Percentiles rank a stretch among this genome's conserved stretches.
phyloP scores from a whole-genome alignment of 1,139 yeast species.

The Saccharomyces hybrid region DNA sequence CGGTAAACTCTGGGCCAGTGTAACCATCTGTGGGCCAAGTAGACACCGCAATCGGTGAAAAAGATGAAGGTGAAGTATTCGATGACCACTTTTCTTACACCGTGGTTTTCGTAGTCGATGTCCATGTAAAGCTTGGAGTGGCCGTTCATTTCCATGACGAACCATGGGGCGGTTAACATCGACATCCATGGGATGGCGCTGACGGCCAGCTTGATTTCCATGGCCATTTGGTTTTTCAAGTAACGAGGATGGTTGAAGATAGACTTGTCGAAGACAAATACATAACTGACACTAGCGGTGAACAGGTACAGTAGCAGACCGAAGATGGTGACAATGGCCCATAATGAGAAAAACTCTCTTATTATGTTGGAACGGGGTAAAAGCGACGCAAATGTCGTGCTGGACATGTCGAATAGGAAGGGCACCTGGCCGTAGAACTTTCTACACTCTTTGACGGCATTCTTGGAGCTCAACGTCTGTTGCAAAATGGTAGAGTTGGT shows the following conservation, averaged over 20 bases:
- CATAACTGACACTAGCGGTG: conserved; percentile 71
- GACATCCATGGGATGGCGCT: conserved; percentile 89
- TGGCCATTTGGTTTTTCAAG: conserved; percentile 80
- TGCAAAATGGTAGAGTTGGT: conserved; percentile 19
- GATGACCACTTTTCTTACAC: conserved; percentile 53
- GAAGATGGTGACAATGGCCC: conserved; percentile 63
- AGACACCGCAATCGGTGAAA: conserved; percentile 90
- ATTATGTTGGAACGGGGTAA: conserved; percentile 63
- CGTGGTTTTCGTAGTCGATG: conserved; percentile 55
- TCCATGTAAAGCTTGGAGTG: conserved; percentile 69
- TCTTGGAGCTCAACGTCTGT: conserved; percentile 16
- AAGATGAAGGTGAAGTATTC: conserved; percentile 75
- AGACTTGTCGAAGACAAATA: conserved; percentile 73
- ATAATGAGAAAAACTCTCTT: conserved; percentile 67
- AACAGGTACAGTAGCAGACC: conserved; percentile 74
- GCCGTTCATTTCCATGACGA: conserved; percentile 75
- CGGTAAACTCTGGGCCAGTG: conserved; percentile 90
- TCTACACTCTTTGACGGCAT: conserved; percentile 20
- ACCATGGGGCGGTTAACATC: conserved; percentile 79
- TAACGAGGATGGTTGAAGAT: conserved; percentile 94
- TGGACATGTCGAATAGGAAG: conserved; percentile 42
- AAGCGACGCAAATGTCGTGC: conserved; percentile 52
- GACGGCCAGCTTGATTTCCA: conserved; percentile 73
- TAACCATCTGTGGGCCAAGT: conserved; percentile 82
- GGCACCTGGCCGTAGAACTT: conserved; percentile 44